Conservation (phyloP, 2,329 filamentous ascomycete species). For the Trichoderma sp. region DNA sequence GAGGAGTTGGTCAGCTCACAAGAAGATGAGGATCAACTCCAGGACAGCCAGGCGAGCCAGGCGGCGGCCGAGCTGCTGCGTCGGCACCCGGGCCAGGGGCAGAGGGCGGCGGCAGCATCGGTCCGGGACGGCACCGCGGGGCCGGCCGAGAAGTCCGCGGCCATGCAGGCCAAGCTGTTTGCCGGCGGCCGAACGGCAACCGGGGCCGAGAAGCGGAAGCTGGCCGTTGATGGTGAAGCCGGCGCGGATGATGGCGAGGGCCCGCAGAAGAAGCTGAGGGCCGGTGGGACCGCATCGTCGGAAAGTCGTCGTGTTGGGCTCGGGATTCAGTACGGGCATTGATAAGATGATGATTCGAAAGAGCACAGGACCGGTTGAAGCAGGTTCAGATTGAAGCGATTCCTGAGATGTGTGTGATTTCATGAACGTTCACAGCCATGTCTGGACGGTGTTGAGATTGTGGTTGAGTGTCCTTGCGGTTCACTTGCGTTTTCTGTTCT, state of each 20-base stretch:
- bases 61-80: conserved; percentile 75
- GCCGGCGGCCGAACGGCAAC: conserved; percentile 45
- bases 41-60: conserved; percentile 76
- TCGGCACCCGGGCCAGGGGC: conserved; percentile 56
- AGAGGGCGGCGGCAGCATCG: conserved; percentile 50
- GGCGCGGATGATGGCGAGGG: conserved; percentile 44
- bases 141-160: conserved; percentile 48
- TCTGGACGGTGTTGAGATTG: not conserved
- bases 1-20: conserved; percentile 33
- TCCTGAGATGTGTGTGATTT: conserved; percentile 1
- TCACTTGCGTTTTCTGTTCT: not conserved
- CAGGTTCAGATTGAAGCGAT: conserved; percentile 7
- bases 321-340: conserved; percentile 54
- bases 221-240: conserved; percentile 39
- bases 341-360: not conserved
- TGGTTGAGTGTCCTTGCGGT: conserved; percentile 3
- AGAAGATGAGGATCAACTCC: conserved; percentile 55
- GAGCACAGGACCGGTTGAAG: not conserved
- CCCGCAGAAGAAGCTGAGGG: conserved; percentile 55
- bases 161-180: conserved; percentile 56
- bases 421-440: not conserved
- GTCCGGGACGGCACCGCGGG: conserved; percentile 48
- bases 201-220: conserved; percentile 56
- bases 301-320: conserved; percentile 51
- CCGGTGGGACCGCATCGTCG: conserved; percentile 43